Conservation (phyloP, 352 stramenopile genomes). For the Globisporangium solare region DNA sequence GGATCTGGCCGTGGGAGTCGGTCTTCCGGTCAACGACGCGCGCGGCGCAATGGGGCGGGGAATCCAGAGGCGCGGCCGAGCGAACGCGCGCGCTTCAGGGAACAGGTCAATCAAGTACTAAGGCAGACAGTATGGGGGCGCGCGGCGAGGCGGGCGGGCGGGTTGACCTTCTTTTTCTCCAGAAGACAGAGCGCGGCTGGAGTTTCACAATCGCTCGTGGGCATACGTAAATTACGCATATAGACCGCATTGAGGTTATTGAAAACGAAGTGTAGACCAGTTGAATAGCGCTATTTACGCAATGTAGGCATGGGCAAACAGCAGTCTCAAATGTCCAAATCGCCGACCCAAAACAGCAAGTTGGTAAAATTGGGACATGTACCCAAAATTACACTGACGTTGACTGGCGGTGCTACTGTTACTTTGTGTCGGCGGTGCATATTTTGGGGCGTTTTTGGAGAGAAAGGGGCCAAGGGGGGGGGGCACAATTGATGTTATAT, state of each 20-base stretch:
- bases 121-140: background rate
- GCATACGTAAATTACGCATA: background rate
- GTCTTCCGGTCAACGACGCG: too few species aligned
- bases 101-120: background rate
- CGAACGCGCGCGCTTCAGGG: background rate
- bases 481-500: background rate
- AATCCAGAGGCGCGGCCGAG: background rate
- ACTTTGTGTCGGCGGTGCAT: background rate
- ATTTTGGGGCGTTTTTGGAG: background rate
- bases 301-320: background rate
- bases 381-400: background rate
- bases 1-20: too few species aligned
- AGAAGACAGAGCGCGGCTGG: background rate
- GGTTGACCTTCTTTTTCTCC: slow-evolving; percentile 1
- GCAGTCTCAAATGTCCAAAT: background rate
- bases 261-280: background rate
- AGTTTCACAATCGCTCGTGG: background rate
- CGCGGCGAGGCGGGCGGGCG: too few species aligned
- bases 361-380: background rate
- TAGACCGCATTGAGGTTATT: background rate
- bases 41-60: background rate
- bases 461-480: background rate
- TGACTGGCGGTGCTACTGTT: background rate
- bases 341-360: background rate
- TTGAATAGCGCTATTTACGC: background rate